These are phyloP conservation scores for Porcisia deanei DNA, from an alignment of 208 protist species.

Conservation along the genomic window DNA sequence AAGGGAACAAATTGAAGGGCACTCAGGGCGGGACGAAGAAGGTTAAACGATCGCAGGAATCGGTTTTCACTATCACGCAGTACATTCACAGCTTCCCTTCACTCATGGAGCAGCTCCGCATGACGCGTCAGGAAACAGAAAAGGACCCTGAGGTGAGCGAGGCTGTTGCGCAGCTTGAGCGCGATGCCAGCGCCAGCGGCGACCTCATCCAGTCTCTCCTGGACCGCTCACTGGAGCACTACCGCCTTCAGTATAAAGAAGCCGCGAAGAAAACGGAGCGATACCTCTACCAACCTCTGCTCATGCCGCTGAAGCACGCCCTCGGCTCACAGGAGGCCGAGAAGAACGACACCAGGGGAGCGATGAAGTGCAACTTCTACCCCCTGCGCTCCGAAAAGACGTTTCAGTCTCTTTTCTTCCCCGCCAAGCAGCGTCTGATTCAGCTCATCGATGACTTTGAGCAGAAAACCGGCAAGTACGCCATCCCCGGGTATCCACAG, in stretches of 20 bases:
- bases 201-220: conserved; percentile 27
- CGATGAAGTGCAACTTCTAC: conserved; percentile 71
- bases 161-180: conserved; percentile 12
- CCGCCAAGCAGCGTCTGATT: conserved; percentile 76
- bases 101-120: conserved; percentile 1
- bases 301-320: conserved; percentile 11
- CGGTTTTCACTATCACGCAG: conserved; percentile 25
- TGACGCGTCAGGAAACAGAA: neutral
- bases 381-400: conserved; percentile 78
- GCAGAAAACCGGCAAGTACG: conserved; percentile 80
- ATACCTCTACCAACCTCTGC: conserved; percentile 71
- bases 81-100: conserved; percentile 19
- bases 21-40: neutral
- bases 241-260: conserved; percentile 46
- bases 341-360: conserved; percentile 4
- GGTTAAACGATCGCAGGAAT: neutral
- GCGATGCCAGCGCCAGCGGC: conserved; percentile 9
- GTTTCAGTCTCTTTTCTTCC: conserved; percentile 92
- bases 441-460: conserved; percentile 83
- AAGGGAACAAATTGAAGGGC: neutral
- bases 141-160: neutral
- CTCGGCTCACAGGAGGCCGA: conserved; percentile 10
- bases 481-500: conserved; percentile 85
- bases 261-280: conserved; percentile 33
- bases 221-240: conserved; percentile 14